Conservation (phyloP, 148 eudicot species). For the Hydrangea macrophylla region DNA sequence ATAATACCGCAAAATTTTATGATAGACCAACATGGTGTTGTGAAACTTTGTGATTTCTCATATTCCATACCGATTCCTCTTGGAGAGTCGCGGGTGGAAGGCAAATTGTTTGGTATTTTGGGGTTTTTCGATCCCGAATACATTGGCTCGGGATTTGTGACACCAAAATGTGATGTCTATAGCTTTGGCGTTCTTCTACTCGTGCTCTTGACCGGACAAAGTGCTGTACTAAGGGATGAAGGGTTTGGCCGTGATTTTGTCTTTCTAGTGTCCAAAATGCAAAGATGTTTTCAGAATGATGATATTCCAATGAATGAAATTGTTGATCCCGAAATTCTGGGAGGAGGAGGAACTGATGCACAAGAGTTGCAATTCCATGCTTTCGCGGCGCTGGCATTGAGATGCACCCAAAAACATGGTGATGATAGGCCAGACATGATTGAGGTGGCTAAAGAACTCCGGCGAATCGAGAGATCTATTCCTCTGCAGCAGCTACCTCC, state of each 20-base stretch:
- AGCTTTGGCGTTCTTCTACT: background rate
- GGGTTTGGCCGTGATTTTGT: too few species aligned
- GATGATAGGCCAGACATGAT: slow-evolving; percentile 15
- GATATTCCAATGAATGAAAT: too few species aligned
- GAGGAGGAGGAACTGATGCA: background rate
- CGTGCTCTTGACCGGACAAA: too few species aligned
- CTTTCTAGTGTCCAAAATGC: too few species aligned
- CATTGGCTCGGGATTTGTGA: background rate
- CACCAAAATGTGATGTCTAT: background rate
- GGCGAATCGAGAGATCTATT: slow-evolving; percentile 7
- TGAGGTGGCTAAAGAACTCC: slow-evolving; percentile 13
- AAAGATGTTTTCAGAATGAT: background rate
- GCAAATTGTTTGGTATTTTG: background rate
- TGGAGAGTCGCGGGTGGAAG: background rate
- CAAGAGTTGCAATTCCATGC: slow-evolving; percentile 3
- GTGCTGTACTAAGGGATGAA: too few species aligned
- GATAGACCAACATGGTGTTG: slow-evolving; percentile 5
- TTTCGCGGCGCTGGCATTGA: slow-evolving; percentile 15
- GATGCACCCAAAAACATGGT: slow-evolving; percentile 1
- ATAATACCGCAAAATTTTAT: slow-evolving; percentile 3
- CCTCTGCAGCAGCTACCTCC: too few species aligned
- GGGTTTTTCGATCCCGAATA: background rate
- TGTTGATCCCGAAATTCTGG: too few species aligned
- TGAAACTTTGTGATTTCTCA: slow-evolving; percentile 9
- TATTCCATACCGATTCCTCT: background rate